A percentile compares a stretch with the other conserved stretches of the same genome.
Conservation (phyloP, 257 asterid species). For the Handroanthus guayacan region DNA sequence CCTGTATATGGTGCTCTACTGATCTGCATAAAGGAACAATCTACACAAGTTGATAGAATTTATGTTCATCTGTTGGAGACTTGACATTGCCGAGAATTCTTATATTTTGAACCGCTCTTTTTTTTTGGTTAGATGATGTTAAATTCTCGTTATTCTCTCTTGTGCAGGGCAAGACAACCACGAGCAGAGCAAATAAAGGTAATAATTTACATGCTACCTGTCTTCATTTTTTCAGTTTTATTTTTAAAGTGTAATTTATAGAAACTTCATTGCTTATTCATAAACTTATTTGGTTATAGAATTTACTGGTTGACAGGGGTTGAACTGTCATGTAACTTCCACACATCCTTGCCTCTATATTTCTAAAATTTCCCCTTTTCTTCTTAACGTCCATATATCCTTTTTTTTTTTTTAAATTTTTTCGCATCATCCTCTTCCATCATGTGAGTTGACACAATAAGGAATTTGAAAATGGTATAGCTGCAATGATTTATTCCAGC, state of each 20-base stretch:
- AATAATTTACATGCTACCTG: constrained; percentile 29
- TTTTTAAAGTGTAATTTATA: neutral
- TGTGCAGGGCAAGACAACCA: constrained; percentile 78
- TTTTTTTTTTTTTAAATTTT: neutral
- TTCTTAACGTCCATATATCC: neutral
- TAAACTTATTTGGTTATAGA: constrained; percentile 2
- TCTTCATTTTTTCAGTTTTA: neutral
- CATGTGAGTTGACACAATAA: neutral
- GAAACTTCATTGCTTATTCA: neutral
- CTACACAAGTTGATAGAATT: neutral
- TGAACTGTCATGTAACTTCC: constrained; percentile 7
- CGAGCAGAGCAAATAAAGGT: constrained; percentile 64
- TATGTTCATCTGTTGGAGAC: constrained; percentile 21
- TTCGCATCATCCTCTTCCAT: neutral
- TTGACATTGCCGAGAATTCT: neutral
- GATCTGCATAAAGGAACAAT: neutral
- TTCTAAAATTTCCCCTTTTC: neutral
- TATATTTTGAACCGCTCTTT: constrained; percentile 1
- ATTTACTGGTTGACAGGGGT: neutral
- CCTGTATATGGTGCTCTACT: neutral
- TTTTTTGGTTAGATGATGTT: constrained; percentile 10
- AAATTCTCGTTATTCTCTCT: constrained; percentile 25
- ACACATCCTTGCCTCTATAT: constrained; percentile 4
- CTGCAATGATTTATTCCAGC: constrained; percentile 19
- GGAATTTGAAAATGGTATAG: constrained; percentile 19